Base-by-base conservation (phyloP, 345 rosid genomes). In the Raphanus sativus region DNA sequence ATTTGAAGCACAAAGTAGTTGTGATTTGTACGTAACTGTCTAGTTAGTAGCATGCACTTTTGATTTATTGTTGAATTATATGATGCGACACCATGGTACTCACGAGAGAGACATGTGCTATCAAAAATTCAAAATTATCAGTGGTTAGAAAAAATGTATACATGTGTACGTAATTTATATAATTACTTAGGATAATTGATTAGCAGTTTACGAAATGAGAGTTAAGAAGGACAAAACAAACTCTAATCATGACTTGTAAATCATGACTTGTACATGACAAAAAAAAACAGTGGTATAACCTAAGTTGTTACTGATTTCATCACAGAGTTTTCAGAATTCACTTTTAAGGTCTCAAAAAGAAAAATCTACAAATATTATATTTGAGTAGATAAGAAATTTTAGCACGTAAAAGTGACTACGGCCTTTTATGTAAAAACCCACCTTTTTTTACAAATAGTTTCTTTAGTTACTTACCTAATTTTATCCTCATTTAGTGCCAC, bases 1-100 rank as follows among this genome's bases (percentile, higher is more conserved):
- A 88, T 30, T 9, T 52, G 62, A 70, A 24, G 34, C 65, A 54
- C 60, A 15, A 63, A 55, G 50, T 63, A 6, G 71, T 64, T 77
- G 65, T 28, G 30, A 62, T 38, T 48, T 34, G 74, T 69, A 69
- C 69, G 54, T 76, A 34, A 62, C 12, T 62, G 10, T 69, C 26
- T 50, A 29, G 34, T 69, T 50, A 29, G 34, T 69, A 70, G 12
- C 80, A 77, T 77, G 80, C 71, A 55, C 2, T 38, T 29, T 55
- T 28, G 60, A 70, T 52, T 77, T 69, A 62, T n/a, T 24, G 15
- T 50, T 45, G 55, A 36, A 38, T 50, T 50, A 34, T 62, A 24
- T 69, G 28, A 42, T 61, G 69, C 10, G 55, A 65, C 38, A 68
- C 52, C 16, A 61, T 30, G 32, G 50, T 55, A 8, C 5, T 29